Conservation (phyloP, 2,329 filamentous ascomycete species). For the Ilyonectria mors-panacis region DNA sequence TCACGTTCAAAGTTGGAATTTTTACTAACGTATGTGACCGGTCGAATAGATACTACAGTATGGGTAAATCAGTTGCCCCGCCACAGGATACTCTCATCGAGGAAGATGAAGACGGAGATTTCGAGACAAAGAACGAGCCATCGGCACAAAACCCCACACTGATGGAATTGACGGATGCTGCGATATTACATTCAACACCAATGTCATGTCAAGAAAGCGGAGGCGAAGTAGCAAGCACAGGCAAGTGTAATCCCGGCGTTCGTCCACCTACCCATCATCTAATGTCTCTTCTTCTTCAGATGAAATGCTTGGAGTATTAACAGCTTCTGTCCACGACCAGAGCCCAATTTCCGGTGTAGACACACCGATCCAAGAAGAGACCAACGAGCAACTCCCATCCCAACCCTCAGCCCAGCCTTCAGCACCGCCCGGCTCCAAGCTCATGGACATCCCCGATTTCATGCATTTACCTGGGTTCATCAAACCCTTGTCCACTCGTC, state of each 20-base stretch:
- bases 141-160: background rate
- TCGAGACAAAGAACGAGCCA: background rate
- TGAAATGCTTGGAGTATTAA: background rate
- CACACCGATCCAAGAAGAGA: background rate
- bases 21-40: background rate
- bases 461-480: constrained; percentile 74
- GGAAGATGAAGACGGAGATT: background rate
- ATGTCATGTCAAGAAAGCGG: background rate
- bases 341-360: background rate
- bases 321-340: background rate
- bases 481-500: constrained; percentile 81
- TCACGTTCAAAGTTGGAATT: background rate
- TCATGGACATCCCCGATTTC: too few species aligned
- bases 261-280: background rate
- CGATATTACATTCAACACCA: background rate
- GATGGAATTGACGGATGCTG: background rate
- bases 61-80: background rate
- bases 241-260: background rate
- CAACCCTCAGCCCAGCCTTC: background rate
- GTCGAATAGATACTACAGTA: background rate
- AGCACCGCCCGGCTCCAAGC: background rate
- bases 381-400: background rate
- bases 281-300: background rate
- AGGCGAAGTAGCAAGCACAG: background rate
- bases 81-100: background rate